phyloP scores from a whole-genome alignment of 208 protist species.

The Tetramitus jugosus region DNA sequence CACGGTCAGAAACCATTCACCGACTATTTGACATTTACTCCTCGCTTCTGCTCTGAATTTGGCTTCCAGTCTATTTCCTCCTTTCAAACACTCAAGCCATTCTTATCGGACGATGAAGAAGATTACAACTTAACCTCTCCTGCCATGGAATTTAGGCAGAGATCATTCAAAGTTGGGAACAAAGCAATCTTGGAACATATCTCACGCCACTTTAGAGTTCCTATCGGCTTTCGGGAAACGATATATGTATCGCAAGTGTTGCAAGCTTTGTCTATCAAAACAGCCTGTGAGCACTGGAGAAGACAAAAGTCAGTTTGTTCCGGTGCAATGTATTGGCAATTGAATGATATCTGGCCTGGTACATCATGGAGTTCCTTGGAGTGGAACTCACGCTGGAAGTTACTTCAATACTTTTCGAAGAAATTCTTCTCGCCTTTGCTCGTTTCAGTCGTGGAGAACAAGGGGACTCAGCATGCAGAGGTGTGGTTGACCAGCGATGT shows the following conservation, averaged over 20 bases:
- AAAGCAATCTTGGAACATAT: not conserved
- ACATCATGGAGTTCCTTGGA: slow-evolving; percentile 2
- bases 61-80: not conserved
- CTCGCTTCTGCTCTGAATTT: slow-evolving; percentile 7
- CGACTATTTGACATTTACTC: not conserved
- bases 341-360: slow-evolving; percentile 23
- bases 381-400: slow-evolving; percentile 19
- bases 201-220: not conserved
- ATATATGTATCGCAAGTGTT: slow-evolving; percentile 37
- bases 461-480: too few species aligned
- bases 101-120: not conserved
- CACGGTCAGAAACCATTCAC: not conserved
- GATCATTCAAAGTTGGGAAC: not conserved
- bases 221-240: not conserved
- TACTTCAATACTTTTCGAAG: slow-evolving; percentile 27
- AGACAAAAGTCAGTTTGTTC: slow-evolving; percentile 34
- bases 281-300: not conserved
- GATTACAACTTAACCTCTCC: not conserved
- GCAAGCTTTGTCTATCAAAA: slow-evolving; percentile 44
- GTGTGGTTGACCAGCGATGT: too few species aligned
- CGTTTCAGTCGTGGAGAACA: too few species aligned
- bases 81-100: not conserved
- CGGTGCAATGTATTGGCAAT: slow-evolving; percentile 64
- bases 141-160: not conserved
- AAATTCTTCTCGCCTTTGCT: slow-evolving; percentile 7